Base-by-base conservation (phyloP, 1,139 yeast species). In the Hyphopichia burtonii region DNA sequence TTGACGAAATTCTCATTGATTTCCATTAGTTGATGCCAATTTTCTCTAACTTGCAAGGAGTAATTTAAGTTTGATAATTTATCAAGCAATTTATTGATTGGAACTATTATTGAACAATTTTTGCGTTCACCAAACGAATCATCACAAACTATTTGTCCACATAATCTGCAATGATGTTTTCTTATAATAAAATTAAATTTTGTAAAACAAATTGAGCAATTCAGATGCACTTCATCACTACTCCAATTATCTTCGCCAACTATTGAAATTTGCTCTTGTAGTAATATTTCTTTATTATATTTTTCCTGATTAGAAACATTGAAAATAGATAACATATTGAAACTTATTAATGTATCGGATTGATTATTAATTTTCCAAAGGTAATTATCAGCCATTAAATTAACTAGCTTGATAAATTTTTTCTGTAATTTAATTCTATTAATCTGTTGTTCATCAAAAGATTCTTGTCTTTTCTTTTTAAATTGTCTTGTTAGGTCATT, bases 131-230 rank as follows among this genome's bases (percentile, higher is more conserved):
- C 64, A 31, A 50, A 54, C 0, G 75, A 56, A 53, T 83, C 85
- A 32, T 86, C 95, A 65, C 98, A 91, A 0, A 89, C 90, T 1
- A 86, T 78, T 27, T 64, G 58, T 0, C 98, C 98, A 66, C 98
- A 93, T 28, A 88, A 61, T 28, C 96, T 68, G 58, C 96, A 89
- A 58, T 89, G 97, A 57, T 93, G 98, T 52, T 87, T 89, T 43
- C 96, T 70, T 17, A 80, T 58, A 5, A 84, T 59, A 38, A 86
- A 65, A 23, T 73, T 73, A 59, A 89, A 93, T 31, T 58, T 55
- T 11, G 72, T 67, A 18, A 68, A 60, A 54, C 99, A 93, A 4
- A 87, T 68, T 3, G 78, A 71, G 58, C 99, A 93, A 45, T 71
- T 66, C 0, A 67, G 53, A 0, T 76, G 74, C 2, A 53, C 56